Conservation (phyloP, 1,139 yeast genomes). For the Ogataea hybrid region DNA sequence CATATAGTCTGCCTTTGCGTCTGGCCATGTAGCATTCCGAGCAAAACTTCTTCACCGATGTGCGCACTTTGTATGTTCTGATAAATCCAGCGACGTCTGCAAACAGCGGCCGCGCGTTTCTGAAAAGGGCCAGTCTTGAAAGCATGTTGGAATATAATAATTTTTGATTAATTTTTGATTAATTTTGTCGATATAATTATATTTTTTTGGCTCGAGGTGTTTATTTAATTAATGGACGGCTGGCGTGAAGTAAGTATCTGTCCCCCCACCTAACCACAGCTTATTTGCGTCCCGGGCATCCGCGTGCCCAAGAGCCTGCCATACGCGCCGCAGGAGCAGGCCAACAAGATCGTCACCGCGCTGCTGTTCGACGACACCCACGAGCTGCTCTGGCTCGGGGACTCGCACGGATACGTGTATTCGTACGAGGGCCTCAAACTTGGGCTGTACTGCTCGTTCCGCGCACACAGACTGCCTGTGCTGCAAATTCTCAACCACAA, state of each 20-base stretch:
- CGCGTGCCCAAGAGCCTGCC: constrained; percentile 18
- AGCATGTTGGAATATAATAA: constrained; percentile 1
- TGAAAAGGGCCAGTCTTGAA: constrained; percentile 5
- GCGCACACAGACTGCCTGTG: constrained; percentile 45
- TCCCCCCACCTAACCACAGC: constrained; percentile 15
- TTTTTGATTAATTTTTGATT: neutral
- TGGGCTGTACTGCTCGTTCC: constrained; percentile 51
- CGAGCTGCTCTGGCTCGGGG: constrained; percentile 86
- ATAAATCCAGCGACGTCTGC: constrained; percentile 20
- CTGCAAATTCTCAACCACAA: constrained; percentile 51
- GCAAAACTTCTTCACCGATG: constrained; percentile 91
- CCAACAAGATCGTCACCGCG: constrained; percentile 33
- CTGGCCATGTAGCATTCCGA: constrained; percentile 89
- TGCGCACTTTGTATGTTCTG: constrained; percentile 67
- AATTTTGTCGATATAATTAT: no score
- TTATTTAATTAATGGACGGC: constrained; percentile 39
- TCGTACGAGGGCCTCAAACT: constrained; percentile 34
- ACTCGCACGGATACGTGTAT: constrained; percentile 39
- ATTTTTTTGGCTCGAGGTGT: constrained; percentile 9
- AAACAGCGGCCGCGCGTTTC: constrained; percentile 9
- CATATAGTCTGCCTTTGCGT: constrained; percentile 91
- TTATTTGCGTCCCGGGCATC: constrained; percentile 28
- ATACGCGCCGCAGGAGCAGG: constrained; percentile 11
- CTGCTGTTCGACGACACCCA: constrained; percentile 64
- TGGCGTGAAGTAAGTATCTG: constrained; percentile 42